A percentile compares a stretch with the other conserved stretches of the same genome.
Evolutionary conservation across 2,329 filamentous ascomycete species (phyloP).

Genomic region (Exophiala aquamarina): DNA sequence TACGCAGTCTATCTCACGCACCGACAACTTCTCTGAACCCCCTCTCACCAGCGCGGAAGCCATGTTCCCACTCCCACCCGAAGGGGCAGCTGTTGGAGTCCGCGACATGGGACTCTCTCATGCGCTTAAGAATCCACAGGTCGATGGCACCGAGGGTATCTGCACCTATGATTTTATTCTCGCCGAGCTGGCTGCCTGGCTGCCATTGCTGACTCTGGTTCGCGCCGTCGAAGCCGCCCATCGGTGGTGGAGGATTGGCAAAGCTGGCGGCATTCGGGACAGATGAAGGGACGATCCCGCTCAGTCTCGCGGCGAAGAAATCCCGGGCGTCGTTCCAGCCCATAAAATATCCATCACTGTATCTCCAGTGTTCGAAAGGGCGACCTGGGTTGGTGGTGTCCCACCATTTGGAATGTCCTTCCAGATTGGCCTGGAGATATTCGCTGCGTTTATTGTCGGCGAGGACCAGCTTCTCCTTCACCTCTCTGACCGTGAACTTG

Average conservation of each 20-base stretch:
- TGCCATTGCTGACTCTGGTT: too few relatives aligned
- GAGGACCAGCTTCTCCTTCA: conserved; percentile 36
- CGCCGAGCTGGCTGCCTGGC: too few relatives aligned
- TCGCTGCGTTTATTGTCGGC: conserved; percentile 42
- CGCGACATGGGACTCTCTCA: conserved; percentile 51
- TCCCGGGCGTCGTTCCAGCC: conserved; percentile 55
- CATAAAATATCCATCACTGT: conserved; percentile 55
- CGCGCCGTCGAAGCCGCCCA: too few relatives aligned
- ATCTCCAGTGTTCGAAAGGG: conserved; percentile 55
- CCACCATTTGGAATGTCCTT: conserved; percentile 54
- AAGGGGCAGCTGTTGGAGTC: conserved; percentile 33
- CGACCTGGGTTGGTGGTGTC: conserved; percentile 44
- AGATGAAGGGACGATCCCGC: conserved; percentile 31
- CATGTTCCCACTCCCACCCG: conserved; percentile 44
- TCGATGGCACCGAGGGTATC: conserved; percentile 60
- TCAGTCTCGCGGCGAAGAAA: conserved; percentile 50
- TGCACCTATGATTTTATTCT: conserved; percentile 27
- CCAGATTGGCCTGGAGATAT: conserved; percentile 38
- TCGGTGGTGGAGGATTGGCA: conserved; percentile 32
- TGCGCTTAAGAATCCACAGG: conserved; percentile 58
- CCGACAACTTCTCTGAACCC: conserved; percentile 32
- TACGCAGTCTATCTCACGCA: conserved; percentile 7
- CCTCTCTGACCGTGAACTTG: conserved; percentile 36
- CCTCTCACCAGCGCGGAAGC: conserved; percentile 36
- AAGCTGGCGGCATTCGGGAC: background rate